A percentile compares a stretch with the other conserved stretches of the same genome.
phyloP scores from a whole-genome alignment of 2,329 filamentous ascomycete genomes.

The Ophiostoma montium region DNA sequence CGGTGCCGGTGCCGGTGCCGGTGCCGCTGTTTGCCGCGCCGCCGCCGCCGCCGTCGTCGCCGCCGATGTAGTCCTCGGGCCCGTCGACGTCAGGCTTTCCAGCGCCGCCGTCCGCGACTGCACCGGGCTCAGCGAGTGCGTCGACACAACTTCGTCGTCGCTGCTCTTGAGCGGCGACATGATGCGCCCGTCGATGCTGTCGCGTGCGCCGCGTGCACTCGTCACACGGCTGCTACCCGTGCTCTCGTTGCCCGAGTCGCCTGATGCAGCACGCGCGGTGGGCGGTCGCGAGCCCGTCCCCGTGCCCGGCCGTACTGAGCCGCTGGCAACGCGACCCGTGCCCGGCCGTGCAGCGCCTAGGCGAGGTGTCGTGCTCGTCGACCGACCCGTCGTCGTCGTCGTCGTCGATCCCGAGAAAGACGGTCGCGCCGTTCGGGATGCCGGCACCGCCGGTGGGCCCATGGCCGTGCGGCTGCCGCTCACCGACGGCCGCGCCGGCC shows the following conservation, averaged over 20 bases:
- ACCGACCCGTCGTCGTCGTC: too few relatives aligned
- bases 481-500: slow-evolving; percentile 38
- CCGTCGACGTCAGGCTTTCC: slow-evolving; percentile 33
- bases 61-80: slow-evolving; percentile 12
- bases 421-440: slow-evolving; percentile 28
- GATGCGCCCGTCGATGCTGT: slow-evolving; percentile 15
- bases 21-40: slow-evolving; percentile 11
- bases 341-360: neutral
- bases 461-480: slow-evolving; percentile 48
- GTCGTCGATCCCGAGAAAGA: too few relatives aligned
- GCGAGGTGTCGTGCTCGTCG: slow-evolving; percentile 13
- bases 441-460: slow-evolving; percentile 46
- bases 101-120: slow-evolving; percentile 35
- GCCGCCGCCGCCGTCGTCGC: slow-evolving; percentile 6
- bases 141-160: slow-evolving; percentile 35
- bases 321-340: slow-evolving; percentile 13
- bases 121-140: slow-evolving; percentile 36
- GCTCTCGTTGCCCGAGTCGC: slow-evolving; percentile 29
- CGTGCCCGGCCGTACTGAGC: slow-evolving; percentile 17
- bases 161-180: slow-evolving; percentile 32
- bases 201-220: slow-evolving; percentile 23
- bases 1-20: slow-evolving; percentile 16
- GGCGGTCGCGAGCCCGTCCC: slow-evolving; percentile 24
- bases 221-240: slow-evolving; percentile 11
- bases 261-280: slow-evolving; percentile 30